These are phyloP conservation scores for Malassezia vespertilionis DNA, from an alignment of 1,284 basidiomycete genomes.

Conservation along the genomic window DNA sequence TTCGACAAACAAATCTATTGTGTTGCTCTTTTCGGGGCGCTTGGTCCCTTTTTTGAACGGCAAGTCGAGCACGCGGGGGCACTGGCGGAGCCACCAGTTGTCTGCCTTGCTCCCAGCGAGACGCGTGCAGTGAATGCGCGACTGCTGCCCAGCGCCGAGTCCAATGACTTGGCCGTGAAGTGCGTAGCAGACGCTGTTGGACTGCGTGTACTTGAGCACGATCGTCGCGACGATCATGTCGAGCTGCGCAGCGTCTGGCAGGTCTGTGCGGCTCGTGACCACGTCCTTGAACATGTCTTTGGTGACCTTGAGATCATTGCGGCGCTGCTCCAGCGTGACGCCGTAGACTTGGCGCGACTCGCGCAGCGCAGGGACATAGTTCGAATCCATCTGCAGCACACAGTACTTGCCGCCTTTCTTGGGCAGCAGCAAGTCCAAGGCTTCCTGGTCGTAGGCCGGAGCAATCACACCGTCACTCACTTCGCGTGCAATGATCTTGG, in stretches of 20 bases:
- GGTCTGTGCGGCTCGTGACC: conserved; percentile 73
- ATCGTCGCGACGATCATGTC: conserved; percentile 61
- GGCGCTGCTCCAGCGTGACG: conserved; percentile 74
- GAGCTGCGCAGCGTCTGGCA: conserved; percentile 32
- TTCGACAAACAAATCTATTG: conserved; percentile 90
- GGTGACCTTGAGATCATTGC: conserved; percentile 85
- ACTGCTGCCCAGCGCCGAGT: conserved; percentile 94
- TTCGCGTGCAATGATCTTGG: conserved; percentile 89
- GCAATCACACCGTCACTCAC: conserved; percentile 97
- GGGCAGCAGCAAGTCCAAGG: conserved; percentile 79
- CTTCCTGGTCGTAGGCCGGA: conserved; percentile 77
- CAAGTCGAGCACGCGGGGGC: conserved; percentile 75
- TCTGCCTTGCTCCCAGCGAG: conserved; percentile 97
- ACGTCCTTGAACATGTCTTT: conserved; percentile 71
- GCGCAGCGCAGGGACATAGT: conserved; percentile 46
- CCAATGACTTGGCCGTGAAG: conserved; percentile 86
- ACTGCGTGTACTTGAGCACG: conserved; percentile 96
- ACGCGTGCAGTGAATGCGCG: conserved; percentile 96
- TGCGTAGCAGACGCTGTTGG: conserved; percentile 95
- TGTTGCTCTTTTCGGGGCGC: conserved; percentile 94
- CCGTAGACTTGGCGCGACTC: conserved; percentile 96
- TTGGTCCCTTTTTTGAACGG: conserved; percentile 97
- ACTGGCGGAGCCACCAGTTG: conserved; percentile 96
- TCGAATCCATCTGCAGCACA: conserved; percentile 56
- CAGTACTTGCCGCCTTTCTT: conserved; percentile 99